Conservation (phyloP, 2,329 filamentous ascomycete genomes). For the Trichoderma aggressivum region DNA sequence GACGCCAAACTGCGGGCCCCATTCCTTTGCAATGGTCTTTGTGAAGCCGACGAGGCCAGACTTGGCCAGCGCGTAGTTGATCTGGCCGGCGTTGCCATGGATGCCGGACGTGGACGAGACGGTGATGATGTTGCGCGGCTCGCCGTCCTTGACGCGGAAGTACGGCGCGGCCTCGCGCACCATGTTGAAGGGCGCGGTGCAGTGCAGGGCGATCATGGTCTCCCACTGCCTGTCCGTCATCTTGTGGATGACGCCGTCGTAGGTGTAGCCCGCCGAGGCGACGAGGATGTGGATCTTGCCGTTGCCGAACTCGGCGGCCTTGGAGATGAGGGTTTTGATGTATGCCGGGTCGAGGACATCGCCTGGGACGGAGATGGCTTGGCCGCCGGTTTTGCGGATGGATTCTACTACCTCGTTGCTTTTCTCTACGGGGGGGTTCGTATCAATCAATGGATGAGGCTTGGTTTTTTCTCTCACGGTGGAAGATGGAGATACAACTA, state of each 20-base stretch:
- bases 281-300: constrained; percentile 91
- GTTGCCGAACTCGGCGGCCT: constrained; percentile 73
- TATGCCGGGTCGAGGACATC: constrained; percentile 73
- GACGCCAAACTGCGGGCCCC: constrained; percentile 81
- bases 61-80: constrained; percentile 84
- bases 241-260: constrained; percentile 91
- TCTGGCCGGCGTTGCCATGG: constrained; percentile 86
- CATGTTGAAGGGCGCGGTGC: constrained; percentile 81
- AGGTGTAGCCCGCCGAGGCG: constrained; percentile 90
- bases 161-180: constrained; percentile 77
- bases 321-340: constrained; percentile 67
- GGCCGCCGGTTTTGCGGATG: constrained; percentile 65
- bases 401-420: constrained; percentile 61
- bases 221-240: constrained; percentile 92
- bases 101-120: constrained; percentile 79
- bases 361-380: constrained; percentile 70
- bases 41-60: constrained; percentile 78
- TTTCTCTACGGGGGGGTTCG: constrained; percentile 52
- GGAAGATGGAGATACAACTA: neutral
- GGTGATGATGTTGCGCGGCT: constrained; percentile 75
- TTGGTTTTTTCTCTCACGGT: neutral
- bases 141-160: constrained; percentile 82
- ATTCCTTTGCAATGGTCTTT: constrained; percentile 89
- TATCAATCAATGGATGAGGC: neutral
- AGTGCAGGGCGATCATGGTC: constrained; percentile 79